Base-by-base conservation (phyloP, 805 yeast species). In the Candida easanensis region DNA sequence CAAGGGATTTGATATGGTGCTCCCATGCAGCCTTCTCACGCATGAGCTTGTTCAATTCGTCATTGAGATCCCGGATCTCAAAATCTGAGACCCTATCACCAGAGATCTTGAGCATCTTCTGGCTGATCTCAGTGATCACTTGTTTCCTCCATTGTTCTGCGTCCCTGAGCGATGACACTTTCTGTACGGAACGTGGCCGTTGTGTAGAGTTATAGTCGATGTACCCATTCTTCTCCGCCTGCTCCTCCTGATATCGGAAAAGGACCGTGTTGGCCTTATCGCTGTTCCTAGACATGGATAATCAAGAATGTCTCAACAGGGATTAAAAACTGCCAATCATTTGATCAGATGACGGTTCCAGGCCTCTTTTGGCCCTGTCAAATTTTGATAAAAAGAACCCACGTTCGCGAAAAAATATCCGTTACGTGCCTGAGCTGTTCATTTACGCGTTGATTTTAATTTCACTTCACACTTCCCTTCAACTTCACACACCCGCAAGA, bases 11-110 rank as follows among this genome's bases (percentile, higher is more conserved):
- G 33, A 89, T 82, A 44, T 80, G 84, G 48, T 79, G 66, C 49
- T 89, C 96, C 96, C 96, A 90, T 0, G 83, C 78, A 31, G 74
- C 61, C 49, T 80, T 79, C 61, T 89, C 95, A 25, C 73, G 69
- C 62, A 83, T 68, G 11, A 85, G 64, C 41, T 74, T 76, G 56
- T 88, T 88, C 42, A 88, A 62, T 36, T 77, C 76, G 51, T 87
- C 96, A 57, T 89, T 90, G 21, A 85, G 58, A 31, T 82, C 90
- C 36, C 93, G 65, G 2, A 90, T 62, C 52, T 82, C 84, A 25
- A 64, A 64, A 21, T 82, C 88, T n/a, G 76, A 72, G 18, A 79
- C 51, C 3, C 73, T 58, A 0, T 69, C 71, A 56, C 87, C 93
- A 46, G 82, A 83, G 25, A 89, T 79, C 51, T 76, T 67, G 2